Conservation (phyloP, 371 early-diverging fungal species). For the Rhizopus delemar region DNA sequence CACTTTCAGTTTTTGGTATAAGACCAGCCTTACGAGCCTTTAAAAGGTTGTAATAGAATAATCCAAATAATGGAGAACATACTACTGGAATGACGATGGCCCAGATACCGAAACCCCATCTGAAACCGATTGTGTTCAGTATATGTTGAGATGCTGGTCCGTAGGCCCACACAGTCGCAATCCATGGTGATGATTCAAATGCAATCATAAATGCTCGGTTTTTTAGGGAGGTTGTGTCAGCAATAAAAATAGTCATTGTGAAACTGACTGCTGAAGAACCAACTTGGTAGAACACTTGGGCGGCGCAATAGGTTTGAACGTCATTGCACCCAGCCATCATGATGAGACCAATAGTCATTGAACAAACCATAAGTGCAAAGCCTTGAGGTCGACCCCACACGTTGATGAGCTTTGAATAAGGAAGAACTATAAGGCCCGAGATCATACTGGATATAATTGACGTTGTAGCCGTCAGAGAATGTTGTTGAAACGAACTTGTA, state of each 20-base stretch:
- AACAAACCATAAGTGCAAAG: constrained; percentile 17
- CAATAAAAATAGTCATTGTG: constrained; percentile 23
- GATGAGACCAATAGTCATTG: constrained; percentile 22
- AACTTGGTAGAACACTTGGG: constrained; percentile 21
- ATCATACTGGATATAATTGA: constrained; percentile 20
- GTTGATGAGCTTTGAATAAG: constrained; percentile 21
- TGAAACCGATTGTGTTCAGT: constrained; percentile 20
- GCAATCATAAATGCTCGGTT: constrained; percentile 26
- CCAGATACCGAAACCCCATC: constrained; percentile 28
- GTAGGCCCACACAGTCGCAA: constrained; percentile 20
- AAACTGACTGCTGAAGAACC: constrained; percentile 13
- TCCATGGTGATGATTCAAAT: constrained; percentile 20
- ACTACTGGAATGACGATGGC: constrained; percentile 20
- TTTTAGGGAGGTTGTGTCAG: constrained; percentile 26
- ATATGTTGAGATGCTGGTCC: constrained; percentile 21
- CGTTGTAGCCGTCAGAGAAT: constrained; percentile 24
- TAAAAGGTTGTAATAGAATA: constrained; percentile 22
- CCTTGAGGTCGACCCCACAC: constrained; percentile 23
- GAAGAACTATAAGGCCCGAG: constrained; percentile 19
- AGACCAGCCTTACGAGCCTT: constrained; percentile 24
- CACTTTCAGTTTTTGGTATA: constrained; percentile 8
- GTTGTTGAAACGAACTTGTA: constrained; percentile 14
- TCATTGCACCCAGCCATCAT: constrained; percentile 25
- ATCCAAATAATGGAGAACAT: constrained; percentile 10
- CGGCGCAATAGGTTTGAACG: constrained; percentile 22